A percentile compares a stretch with the other conserved stretches of the same genome.
These are phyloP conservation scores for Parsonsia alboflavescens DNA, from an alignment of 257 asterid species.

Conservation along the genomic window DNA sequence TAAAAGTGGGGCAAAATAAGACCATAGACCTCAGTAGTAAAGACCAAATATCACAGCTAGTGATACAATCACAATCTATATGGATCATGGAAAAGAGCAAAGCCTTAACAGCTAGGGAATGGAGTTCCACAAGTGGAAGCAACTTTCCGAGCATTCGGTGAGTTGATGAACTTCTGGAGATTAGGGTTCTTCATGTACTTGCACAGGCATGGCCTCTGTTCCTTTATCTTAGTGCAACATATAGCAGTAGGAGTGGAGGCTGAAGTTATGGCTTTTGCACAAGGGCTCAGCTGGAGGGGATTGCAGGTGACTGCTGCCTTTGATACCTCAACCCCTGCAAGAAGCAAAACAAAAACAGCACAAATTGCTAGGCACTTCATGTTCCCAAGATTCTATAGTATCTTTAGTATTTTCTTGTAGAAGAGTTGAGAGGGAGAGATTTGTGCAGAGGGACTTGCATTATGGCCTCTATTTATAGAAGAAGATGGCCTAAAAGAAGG, in stretches of 20 bases:
- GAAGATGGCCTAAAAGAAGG: neutral
- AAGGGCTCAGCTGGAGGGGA: slow-evolving; percentile 74
- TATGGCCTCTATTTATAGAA: slow-evolving; percentile 20
- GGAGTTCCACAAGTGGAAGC: slow-evolving; percentile 70
- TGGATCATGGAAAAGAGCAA: neutral
- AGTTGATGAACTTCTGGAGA: slow-evolving; percentile 65
- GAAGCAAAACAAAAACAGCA: slow-evolving; percentile 28
- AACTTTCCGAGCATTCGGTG: slow-evolving; percentile 79
- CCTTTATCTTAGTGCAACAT: slow-evolving; percentile 63
- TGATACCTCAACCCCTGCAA: slow-evolving; percentile 32
- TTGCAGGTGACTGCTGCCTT: slow-evolving; percentile 49
- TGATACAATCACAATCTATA: neutral
- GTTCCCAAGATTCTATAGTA: neutral
- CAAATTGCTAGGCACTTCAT: slow-evolving; percentile 27
- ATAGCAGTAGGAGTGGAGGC: slow-evolving; percentile 41
- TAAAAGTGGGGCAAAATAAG: neutral
- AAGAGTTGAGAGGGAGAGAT: slow-evolving; percentile 4
- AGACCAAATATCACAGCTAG: neutral
- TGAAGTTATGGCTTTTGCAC: slow-evolving; percentile 66
- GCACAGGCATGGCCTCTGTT: slow-evolving; percentile 83
- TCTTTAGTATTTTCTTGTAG: neutral
- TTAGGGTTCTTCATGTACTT: slow-evolving; percentile 65
- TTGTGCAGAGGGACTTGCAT: slow-evolving; percentile 12
- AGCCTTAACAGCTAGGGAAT: slow-evolving; percentile 59
- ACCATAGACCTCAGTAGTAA: neutral